Percentiles rank a stretch among this genome's conserved stretches.
Evolutionary conservation across 2,329 filamentous ascomycete species (phyloP).

Genomic region (Alternaria sp.): DNA sequence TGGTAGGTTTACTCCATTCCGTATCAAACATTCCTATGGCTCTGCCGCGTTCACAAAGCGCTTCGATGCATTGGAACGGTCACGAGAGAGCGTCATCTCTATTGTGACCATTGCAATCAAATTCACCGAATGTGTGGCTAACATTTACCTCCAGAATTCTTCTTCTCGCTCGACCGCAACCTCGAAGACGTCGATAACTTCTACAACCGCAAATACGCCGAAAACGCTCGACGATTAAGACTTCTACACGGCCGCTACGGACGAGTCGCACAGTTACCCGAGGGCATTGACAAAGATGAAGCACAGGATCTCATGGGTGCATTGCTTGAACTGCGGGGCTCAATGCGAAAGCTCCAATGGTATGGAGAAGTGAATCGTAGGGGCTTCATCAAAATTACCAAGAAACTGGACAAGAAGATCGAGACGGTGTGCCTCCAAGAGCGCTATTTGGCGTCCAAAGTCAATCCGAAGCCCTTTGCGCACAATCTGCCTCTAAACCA

Average conservation of each 20-base stretch:
- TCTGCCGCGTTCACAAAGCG: neutral
- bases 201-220: constrained; percentile 94
- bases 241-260: constrained; percentile 90
- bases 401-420: constrained; percentile 97
- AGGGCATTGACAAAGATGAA: constrained; percentile 85
- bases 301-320: constrained; percentile 90
- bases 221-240: constrained; percentile 82
- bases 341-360: constrained; percentile 92
- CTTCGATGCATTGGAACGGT: neutral
- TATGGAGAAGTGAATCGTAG: constrained; percentile 96
- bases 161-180: constrained; percentile 94
- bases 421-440: constrained; percentile 78
- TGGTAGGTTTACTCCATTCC: constrained; percentile 66
- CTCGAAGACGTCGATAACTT: constrained; percentile 96
- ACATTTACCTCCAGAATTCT: constrained; percentile 74
- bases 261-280: constrained; percentile 70
- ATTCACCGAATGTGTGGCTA: constrained; percentile 8
- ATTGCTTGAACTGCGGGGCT: constrained; percentile 84
- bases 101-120: neutral
- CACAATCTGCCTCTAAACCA: constrained; percentile 70
- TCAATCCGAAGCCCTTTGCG: constrained; percentile 87
- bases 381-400: constrained; percentile 98
- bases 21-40: neutral
- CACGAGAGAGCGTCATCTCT: neutral
- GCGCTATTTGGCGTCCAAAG: constrained; percentile 87